These are phyloP conservation scores for Yamadazyma sp. DNA, from an alignment of 805 yeast species.

Conservation along the genomic window DNA sequence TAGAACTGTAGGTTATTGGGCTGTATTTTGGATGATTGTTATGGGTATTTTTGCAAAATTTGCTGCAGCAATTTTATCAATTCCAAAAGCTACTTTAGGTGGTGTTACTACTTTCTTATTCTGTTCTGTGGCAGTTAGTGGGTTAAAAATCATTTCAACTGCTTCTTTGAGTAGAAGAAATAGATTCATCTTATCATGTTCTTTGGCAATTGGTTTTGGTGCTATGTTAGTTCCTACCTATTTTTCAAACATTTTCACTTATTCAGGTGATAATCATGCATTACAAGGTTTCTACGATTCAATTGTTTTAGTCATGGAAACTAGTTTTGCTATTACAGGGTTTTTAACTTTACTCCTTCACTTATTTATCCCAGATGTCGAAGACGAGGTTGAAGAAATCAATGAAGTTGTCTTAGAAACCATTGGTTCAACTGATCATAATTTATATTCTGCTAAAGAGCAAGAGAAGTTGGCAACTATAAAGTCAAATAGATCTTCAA, in stretches of 20 bases:
- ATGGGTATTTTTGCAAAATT: constrained; percentile 89
- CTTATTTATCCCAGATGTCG: constrained; percentile 58
- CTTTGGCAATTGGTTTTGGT: constrained; percentile 65
- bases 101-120: constrained; percentile 83
- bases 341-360: constrained; percentile 60
- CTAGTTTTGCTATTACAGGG: constrained; percentile 72
- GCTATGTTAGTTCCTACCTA: constrained; percentile 62
- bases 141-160: constrained; percentile 61
- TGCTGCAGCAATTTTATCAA: constrained; percentile 82
- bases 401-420: constrained; percentile 44
- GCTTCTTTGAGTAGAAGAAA: constrained; percentile 69
- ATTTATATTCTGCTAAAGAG: constrained; percentile 30
- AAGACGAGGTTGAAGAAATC: constrained; percentile 45
- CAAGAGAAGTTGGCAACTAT: constrained; percentile 25
- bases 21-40: constrained; percentile 72
- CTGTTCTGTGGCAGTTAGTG: constrained; percentile 74
- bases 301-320: constrained; percentile 64
- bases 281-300: constrained; percentile 66
- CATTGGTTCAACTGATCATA: constrained; percentile 41
- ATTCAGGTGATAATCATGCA: constrained; percentile 55
- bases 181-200: constrained; percentile 65
- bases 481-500: constrained; percentile 15
- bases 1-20: constrained; percentile 75
- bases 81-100: constrained; percentile 53
- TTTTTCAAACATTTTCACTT: constrained; percentile 65